A percentile compares a stretch with the other conserved stretches of the same genome.
Conservation (phyloP, 352 stramenopile species). For the Globisporangium polare region DNA sequence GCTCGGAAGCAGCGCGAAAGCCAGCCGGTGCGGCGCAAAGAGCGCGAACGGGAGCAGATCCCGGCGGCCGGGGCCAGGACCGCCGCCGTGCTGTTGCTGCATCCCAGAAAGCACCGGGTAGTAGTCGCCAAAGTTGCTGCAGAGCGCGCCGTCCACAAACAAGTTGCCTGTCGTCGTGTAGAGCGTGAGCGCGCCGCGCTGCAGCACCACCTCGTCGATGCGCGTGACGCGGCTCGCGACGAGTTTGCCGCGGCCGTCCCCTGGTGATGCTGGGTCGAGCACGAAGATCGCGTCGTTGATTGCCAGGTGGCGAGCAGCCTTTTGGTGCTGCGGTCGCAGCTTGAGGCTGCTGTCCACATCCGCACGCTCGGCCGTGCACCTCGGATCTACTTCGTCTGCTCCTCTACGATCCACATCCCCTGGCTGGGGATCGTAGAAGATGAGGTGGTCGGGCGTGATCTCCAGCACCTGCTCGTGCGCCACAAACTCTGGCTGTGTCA, state of each 20-base stretch:
- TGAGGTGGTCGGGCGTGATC: conserved; percentile 46
- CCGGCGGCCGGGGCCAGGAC: conserved; percentile 12
- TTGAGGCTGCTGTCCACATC: neutral
- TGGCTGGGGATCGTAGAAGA: conserved; percentile 25
- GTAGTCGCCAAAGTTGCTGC: conserved; percentile 75
- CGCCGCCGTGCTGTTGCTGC: neutral
- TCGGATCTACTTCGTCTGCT: neutral
- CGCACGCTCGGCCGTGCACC: neutral
- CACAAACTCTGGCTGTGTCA: neutral
- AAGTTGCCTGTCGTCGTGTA: conserved; percentile 68
- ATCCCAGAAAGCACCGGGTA: conserved; percentile 30
- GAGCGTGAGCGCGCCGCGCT: conserved; percentile 40
- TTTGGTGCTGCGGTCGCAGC: conserved; percentile 27
- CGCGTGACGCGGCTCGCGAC: conserved; percentile 20
- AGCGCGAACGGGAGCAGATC: conserved; percentile 44
- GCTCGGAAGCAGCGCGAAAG: conserved; percentile 50
- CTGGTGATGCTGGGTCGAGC: conserved; percentile 1
- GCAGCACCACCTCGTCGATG: conserved; percentile 21
- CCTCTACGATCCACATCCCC: neutral
- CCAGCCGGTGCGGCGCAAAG: conserved; percentile 43
- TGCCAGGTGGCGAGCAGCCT: conserved; percentile 41
- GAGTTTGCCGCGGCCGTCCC: neutral
- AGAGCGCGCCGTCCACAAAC: conserved; percentile 63
- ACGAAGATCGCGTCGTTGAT: conserved; percentile 47
- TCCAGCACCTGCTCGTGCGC: conserved; percentile 21